A percentile compares a stretch with the other conserved stretches of the same genome.
Evolutionary conservation across 1,284 basidiomycete species (phyloP).

Genomic region (Singerocomus inundabilis): DNA sequence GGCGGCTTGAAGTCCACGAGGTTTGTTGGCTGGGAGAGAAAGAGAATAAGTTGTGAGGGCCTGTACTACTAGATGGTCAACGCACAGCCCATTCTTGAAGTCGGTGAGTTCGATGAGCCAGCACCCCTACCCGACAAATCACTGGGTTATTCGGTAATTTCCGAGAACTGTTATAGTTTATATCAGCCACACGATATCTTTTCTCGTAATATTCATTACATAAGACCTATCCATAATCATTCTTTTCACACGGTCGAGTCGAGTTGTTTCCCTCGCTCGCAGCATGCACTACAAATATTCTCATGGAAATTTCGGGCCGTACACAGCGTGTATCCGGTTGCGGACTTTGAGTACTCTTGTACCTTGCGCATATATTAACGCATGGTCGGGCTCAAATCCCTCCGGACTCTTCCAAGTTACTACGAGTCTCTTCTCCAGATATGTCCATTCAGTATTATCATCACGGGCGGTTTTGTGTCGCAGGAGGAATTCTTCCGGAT

Average conservation of each 20-base stretch:
- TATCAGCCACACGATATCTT: conserved; percentile 3
- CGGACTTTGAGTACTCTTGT: neutral
- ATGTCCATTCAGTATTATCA: conserved; percentile 38
- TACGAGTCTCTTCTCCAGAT: neutral
- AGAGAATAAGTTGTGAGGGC: conserved; percentile 11
- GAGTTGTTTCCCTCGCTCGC: neutral
- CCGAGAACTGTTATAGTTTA: conserved; percentile 37
- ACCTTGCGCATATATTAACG: conserved; percentile 9
- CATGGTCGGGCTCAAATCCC: neutral
- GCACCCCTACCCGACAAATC: conserved; percentile 16
- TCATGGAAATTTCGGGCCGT: conserved; percentile 12
- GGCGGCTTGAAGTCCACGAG: conserved; percentile 98
- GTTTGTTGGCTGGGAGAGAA: conserved; percentile 83
- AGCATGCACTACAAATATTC: too few relatives aligned
- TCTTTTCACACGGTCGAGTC: neutral
- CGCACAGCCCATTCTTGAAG: conserved; percentile 82
- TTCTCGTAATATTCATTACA: neutral
- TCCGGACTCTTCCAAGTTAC: conserved; percentile 1
- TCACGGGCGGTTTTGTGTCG: conserved; percentile 37
- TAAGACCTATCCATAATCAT: neutral
- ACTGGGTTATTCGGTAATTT: conserved; percentile 21
- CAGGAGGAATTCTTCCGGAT: conserved; percentile 39
- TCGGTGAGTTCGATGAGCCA: conserved; percentile 43
- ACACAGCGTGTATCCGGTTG: neutral
- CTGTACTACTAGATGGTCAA: conserved; percentile 30